Conservation (phyloP, 2,329 filamentous ascomycete species). For the Conoideocrella luteorostrata region DNA sequence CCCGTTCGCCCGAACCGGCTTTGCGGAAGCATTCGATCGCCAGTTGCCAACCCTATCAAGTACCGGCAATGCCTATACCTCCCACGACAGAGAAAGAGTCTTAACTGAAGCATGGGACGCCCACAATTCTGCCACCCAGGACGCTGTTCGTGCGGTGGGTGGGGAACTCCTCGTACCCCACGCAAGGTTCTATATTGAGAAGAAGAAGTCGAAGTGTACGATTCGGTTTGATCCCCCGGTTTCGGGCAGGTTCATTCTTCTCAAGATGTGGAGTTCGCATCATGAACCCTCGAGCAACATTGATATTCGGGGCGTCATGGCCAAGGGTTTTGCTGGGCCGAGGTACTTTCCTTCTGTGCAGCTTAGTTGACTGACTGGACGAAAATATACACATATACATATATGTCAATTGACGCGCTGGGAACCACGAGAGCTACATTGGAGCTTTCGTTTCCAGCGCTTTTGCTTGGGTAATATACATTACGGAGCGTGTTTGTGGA, state of each 20-base stretch:
- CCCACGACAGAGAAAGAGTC: background rate
- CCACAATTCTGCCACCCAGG: conserved; percentile 47
- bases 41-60: conserved; percentile 17
- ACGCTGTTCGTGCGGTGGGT: conserved; percentile 49
- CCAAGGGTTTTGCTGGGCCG: conserved; percentile 77
- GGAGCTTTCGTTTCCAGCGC: too few species aligned
- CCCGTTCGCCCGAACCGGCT: conserved; percentile 20
- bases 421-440: too few species aligned
- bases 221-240: conserved; percentile 80
- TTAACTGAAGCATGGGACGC: conserved; percentile 35
- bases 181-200: conserved; percentile 77
- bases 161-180: conserved; percentile 63
- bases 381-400: background rate
- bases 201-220: conserved; percentile 76
- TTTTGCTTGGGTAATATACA: too few species aligned
- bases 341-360: conserved; percentile 72
- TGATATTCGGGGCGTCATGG: conserved; percentile 81
- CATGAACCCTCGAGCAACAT: conserved; percentile 64
- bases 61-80: conserved; percentile 14
- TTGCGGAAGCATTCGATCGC: conserved; percentile 18
- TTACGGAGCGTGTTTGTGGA: too few species aligned
- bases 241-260: conserved; percentile 73
- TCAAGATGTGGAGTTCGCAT: conserved; percentile 85
- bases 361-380: conserved; percentile 37
- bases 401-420: too few species aligned